These are phyloP conservation scores for Penstemon barbatus DNA, from an alignment of 257 asterid genomes.

Conservation along the genomic window DNA sequence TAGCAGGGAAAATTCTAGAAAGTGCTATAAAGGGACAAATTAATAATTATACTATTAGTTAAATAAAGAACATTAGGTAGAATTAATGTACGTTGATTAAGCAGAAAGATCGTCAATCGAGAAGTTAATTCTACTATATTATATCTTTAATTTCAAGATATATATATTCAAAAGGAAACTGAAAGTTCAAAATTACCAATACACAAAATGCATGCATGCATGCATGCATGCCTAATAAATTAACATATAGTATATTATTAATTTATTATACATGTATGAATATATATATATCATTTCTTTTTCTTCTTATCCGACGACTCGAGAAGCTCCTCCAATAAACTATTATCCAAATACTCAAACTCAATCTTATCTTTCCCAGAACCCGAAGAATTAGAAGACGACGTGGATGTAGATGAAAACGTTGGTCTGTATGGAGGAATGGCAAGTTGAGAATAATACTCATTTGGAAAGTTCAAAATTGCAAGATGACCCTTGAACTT, in stretches of 20 bases:
- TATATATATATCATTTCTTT: constrained; percentile 25
- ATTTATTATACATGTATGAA: too few species aligned
- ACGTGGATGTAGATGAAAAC: constrained; percentile 26
- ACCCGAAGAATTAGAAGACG: constrained; percentile 8
- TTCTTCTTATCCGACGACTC: constrained; percentile 41
- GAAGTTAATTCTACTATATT: too few species aligned
- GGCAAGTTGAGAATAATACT: constrained; percentile 53
- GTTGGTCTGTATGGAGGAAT: constrained; percentile 48
- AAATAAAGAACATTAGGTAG: too few species aligned
- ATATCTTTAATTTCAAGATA: background rate
- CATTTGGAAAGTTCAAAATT: constrained; percentile 52
- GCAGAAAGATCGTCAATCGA: background rate
- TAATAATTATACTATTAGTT: too few species aligned
- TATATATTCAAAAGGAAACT: background rate
- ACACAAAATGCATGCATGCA: background rate
- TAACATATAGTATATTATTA: too few species aligned
- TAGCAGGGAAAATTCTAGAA: too few species aligned
- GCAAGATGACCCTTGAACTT: constrained; percentile 62
- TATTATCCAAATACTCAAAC: constrained; percentile 51
- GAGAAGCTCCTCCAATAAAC: constrained; percentile 60
- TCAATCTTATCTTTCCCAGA: constrained; percentile 41
- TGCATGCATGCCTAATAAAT: background rate
- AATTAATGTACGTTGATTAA: too few species aligned
- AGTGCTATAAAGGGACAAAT: too few species aligned
- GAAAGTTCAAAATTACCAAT: too few species aligned